Base-by-base conservation (phyloP, 805 yeast genomes). In the Yamadazyma sp. region DNA sequence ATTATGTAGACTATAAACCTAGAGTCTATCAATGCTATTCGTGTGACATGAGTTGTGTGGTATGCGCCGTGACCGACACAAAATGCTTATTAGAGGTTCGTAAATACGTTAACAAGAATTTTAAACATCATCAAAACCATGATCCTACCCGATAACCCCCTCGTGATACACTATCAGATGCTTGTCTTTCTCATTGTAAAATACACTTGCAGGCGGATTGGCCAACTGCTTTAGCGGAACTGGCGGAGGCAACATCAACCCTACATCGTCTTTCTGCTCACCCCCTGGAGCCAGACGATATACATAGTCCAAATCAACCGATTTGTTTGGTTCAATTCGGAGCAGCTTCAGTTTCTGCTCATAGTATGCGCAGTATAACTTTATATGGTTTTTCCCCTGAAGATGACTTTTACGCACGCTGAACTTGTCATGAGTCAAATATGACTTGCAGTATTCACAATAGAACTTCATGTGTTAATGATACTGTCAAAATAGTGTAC, bases 401-500 rank as follows among this genome's bases (percentile, higher is more conserved):
- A 84, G 58, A 59, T 88, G 96, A 28, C 88, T 80, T 52, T 83
- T 82, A 15, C 95, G 64, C 38, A 88, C 96, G 62, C 93, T 83
- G 50, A 78, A 67, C n/a, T 93, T 83, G 59, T 87, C 95, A 56
- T 88, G 96, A 1, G 96, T 88, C 41, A 89, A 64, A 50, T 83
- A 82, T 13, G 88, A 78, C 53, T 79, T 79, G 57, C 96, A 88
- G 56, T 87, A 88, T 49, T 84, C 93, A 60, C 96, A 88, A 62
- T 82, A 84, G 57, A 81, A 84, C 46, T 81, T 75, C 50, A 46
- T 45, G 13, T 14, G 13, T 5, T 9, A 15, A 5, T 21, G n/a
- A n/a, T n/a, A n/a, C n/a, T n/a, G n/a, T n/a, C n/a, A n/a, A n/a
- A n/a, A n/a, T n/a, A n/a, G n/a, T n/a, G n/a, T n/a, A n/a, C n/a